phyloP scores from a whole-genome alignment of 352 stramenopile genomes.

The Phytophthora constricta region DNA sequence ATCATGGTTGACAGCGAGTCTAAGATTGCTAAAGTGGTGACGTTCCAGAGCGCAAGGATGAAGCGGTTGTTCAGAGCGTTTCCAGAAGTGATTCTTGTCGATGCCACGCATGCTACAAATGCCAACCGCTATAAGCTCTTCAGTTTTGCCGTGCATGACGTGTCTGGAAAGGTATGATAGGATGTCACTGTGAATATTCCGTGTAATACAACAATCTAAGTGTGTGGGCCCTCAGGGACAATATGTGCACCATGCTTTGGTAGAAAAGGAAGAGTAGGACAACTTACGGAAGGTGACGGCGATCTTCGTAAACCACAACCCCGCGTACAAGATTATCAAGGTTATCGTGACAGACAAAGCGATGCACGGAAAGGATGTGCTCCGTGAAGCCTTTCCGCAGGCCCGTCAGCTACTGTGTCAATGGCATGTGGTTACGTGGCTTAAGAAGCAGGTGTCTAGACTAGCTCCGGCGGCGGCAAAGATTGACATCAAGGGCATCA shows the following conservation, averaged over 20 bases:
- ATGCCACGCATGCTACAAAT: conserved; percentile 3
- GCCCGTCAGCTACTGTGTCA: conserved; percentile 13
- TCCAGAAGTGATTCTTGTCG: not conserved
- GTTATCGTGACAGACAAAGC: conserved; percentile 15
- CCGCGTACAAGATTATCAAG: not conserved
- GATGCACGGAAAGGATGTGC: conserved; percentile 2
- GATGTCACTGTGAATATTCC: too few relatives aligned
- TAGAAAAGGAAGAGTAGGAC: conserved; percentile 3
- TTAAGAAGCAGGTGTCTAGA: conserved; percentile 3
- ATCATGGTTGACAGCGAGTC: not conserved
- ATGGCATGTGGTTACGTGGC: conserved; percentile 20
- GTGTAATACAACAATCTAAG: conserved; percentile 1
- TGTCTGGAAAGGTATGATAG: not conserved
- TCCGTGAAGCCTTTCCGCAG: conserved; percentile 1
- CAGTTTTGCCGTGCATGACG: conserved; percentile 4
- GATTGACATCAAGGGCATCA: conserved; percentile 3
- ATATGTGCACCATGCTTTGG: conserved; percentile 14
- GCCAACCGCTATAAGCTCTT: conserved; percentile 8
- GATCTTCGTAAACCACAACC: conserved; percentile 9
- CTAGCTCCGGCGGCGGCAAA: not conserved
- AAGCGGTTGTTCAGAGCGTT: conserved; percentile 6
- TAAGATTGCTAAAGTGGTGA: not conserved
- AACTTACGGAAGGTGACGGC: not conserved
- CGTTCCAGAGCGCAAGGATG: not conserved
- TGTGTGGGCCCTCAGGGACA: not conserved